phyloP scores from a whole-genome alignment of 768 basidiomycete genomes.

The Auricularia sp. region DNA sequence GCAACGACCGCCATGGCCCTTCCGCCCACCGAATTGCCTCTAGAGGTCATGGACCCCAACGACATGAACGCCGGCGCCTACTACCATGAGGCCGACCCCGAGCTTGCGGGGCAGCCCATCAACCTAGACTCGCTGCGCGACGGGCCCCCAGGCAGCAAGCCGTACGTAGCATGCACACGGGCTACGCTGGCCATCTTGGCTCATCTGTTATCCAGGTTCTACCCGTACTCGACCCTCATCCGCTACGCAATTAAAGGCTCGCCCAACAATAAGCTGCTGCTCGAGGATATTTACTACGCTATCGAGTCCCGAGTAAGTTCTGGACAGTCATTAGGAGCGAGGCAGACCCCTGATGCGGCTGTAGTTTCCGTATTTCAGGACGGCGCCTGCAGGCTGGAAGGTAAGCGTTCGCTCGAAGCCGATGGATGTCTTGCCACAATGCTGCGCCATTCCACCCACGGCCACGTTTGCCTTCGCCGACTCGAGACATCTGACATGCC shows the following conservation, averaged over 20 bases:
- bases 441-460: not conserved
- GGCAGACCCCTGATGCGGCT: slow-evolving; percentile 1
- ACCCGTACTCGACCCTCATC: slow-evolving; percentile 85
- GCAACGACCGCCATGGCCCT: not conserved
- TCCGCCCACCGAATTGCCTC: not conserved
- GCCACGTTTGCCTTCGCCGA: not conserved
- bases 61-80: not conserved
- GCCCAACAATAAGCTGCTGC: slow-evolving; percentile 70
- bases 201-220: slow-evolving; percentile 32
- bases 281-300: slow-evolving; percentile 88
- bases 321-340: not conserved
- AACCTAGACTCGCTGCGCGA: slow-evolving; percentile 81
- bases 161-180: slow-evolving; percentile 15
- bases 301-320: slow-evolving; percentile 73
- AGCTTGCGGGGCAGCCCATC: slow-evolving; percentile 52
- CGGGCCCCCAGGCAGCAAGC: slow-evolving; percentile 80
- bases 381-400: slow-evolving; percentile 86
- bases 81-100: not conserved
- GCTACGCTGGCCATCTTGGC: too few relatives aligned
- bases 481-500: too few relatives aligned
- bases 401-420: slow-evolving; percentile 16
- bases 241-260: slow-evolving; percentile 89
- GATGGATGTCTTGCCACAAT: not conserved
- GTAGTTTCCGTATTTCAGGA: slow-evolving; percentile 83
- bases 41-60: not conserved